These are phyloP conservation scores for Herpetospermum pedunculosum DNA, from an alignment of 306 rosid genomes.

Conservation along the genomic window DNA sequence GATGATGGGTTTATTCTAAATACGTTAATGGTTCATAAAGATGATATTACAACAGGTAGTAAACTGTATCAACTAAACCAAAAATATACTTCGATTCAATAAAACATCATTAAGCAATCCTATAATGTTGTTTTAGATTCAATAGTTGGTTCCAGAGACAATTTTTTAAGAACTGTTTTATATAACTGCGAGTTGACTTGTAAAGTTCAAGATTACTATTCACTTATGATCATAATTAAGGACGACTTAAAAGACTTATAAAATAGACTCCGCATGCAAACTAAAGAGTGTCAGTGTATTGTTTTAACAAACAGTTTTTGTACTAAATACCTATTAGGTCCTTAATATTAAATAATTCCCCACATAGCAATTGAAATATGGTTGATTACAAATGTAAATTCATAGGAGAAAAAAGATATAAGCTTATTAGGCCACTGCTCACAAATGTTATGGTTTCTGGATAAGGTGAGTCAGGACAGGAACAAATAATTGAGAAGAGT, in stretches of 20 bases:
- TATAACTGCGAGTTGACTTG: background rate
- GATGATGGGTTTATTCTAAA: background rate
- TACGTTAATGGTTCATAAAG: background rate
- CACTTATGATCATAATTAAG: background rate
- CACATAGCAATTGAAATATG: background rate
- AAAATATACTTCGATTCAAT: background rate
- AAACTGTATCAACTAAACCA: background rate
- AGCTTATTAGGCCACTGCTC: background rate
- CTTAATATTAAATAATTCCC: background rate
- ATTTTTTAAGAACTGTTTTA: background rate
- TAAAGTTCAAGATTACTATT: background rate
- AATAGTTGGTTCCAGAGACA: background rate
- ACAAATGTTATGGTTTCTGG: background rate
- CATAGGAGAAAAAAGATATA: background rate
- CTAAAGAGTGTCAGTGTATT: too few species aligned
- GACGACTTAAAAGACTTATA: background rate
- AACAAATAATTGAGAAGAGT: conserved; percentile 5
- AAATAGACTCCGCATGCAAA: too few species aligned
- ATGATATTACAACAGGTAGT: background rate
- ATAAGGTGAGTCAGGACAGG: background rate
- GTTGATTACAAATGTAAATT: background rate
- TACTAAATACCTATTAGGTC: background rate
- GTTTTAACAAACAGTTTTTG: background rate
- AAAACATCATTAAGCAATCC: background rate
- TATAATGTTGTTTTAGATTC: background rate